Conservation (phyloP, 2,329 filamentous ascomycete genomes). For the Chaetoscypha palmicola region DNA sequence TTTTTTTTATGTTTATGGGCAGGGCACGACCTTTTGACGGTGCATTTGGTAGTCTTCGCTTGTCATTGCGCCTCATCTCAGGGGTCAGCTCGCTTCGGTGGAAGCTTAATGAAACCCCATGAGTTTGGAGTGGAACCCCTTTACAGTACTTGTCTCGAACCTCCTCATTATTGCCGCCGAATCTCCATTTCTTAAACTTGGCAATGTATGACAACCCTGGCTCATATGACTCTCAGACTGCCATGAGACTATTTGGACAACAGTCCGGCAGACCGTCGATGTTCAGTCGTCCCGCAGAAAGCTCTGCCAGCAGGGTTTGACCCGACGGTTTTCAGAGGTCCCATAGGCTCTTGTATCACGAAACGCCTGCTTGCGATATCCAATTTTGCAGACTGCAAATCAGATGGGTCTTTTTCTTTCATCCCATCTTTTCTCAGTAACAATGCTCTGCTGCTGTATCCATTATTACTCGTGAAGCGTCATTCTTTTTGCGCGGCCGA, state of each 20-base stretch:
- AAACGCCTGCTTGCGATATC: constrained; percentile 16
- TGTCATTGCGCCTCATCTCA: neutral
- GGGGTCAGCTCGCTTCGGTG: constrained; percentile 13
- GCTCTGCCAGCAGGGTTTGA: neutral
- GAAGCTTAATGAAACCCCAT: constrained; percentile 17
- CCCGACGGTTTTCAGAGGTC: neutral
- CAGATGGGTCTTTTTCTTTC: constrained; percentile 5
- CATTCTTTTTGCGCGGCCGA: constrained; percentile 15
- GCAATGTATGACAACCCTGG: constrained; percentile 17
- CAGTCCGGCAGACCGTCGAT: constrained; percentile 9
- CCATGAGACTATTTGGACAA: constrained; percentile 23
- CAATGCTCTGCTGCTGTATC: constrained; percentile 1
- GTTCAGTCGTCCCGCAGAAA: constrained; percentile 9
- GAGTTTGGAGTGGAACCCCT: constrained; percentile 9
- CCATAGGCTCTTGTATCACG: constrained; percentile 8
- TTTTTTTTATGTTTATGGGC: constrained; percentile 1
- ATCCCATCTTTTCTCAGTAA: constrained; percentile 1
- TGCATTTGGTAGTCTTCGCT: constrained; percentile 1
- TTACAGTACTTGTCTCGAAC: neutral
- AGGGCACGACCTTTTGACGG: neutral
- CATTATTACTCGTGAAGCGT: constrained; percentile 1
- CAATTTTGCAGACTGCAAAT: constrained; percentile 10
- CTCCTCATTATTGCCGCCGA: neutral
- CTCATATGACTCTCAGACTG: constrained; percentile 23
- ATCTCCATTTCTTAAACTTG: constrained; percentile 7